phyloP scores from a whole-genome alignment of 371 early-diverging fungal genomes.

The Amoeboaphelidium protococcarum region DNA sequence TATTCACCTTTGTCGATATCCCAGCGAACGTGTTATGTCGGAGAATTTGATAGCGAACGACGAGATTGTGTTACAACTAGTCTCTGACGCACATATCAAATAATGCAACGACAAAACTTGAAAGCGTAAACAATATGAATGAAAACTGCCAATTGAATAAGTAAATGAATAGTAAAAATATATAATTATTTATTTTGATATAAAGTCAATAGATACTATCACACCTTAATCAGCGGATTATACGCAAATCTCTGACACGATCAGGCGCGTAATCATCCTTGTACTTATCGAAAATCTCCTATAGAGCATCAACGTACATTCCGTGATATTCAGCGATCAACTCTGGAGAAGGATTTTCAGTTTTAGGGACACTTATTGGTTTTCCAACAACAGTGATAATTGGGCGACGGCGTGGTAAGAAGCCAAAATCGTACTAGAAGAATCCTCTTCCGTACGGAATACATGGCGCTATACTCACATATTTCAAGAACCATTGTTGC shows the following conservation, averaged over 20 bases:
- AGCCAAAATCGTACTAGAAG: constrained; percentile 23
- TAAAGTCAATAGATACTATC: no score
- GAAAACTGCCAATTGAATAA: no score
- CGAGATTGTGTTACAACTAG: no score
- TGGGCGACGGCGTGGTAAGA: constrained; percentile 25
- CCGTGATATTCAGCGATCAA: constrained; percentile 29
- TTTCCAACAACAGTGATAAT: constrained; percentile 28
- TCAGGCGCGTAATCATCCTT: constrained; percentile 28
- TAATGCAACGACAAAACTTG: no score
- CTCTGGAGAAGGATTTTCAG: constrained; percentile 26
- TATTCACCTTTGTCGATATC: no score
- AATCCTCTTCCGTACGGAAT: constrained; percentile 44
- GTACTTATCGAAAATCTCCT: constrained; percentile 28
- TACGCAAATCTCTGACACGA: constrained; percentile 10
- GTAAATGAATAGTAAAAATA: no score
- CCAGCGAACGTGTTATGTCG: no score
- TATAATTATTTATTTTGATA: no score
- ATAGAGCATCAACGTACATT: constrained; percentile 28
- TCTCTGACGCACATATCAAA: no score
- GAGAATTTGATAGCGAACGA: no score
- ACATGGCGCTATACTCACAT: constrained; percentile 35
- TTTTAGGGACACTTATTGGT: constrained; percentile 26
- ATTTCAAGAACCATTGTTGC: constrained; percentile 27
- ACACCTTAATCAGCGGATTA: constrained; percentile 8
- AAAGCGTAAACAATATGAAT: no score